A percentile compares a stretch with the other conserved stretches of the same genome.
These are phyloP conservation scores for Annulohypoxylon maeteangense DNA, from an alignment of 495 filamentous ascomycete genomes.

Conservation along the genomic window DNA sequence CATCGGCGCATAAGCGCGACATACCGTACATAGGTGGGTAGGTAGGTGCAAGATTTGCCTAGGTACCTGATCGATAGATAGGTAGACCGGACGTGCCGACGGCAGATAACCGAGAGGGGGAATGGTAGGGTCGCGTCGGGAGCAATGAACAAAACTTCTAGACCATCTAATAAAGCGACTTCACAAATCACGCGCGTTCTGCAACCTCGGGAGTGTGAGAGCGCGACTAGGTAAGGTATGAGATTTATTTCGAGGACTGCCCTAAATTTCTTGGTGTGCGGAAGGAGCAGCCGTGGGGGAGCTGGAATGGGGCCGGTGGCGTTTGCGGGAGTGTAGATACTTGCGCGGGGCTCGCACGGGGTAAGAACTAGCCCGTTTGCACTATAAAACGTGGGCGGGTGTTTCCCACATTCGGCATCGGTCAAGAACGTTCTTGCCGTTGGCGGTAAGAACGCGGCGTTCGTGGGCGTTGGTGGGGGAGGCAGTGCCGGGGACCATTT, in stretches of 20 bases:
- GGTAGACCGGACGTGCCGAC: not conserved
- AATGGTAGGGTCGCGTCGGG: not conserved
- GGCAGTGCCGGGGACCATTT: not conserved
- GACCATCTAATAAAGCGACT: not conserved
- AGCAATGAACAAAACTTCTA: not conserved
- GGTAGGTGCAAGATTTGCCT: not conserved
- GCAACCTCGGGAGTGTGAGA: not conserved
- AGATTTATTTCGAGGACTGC: not conserved
- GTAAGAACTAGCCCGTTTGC: not conserved
- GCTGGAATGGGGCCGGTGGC: not conserved
- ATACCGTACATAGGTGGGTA: not conserved
- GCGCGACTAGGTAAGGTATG: not conserved
- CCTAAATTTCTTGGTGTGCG: not conserved
- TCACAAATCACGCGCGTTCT: not conserved
- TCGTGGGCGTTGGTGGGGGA: constrained; percentile 4
- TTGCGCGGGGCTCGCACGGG: not conserved
- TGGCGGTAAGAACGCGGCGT: not conserved
- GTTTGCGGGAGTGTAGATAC: not conserved
- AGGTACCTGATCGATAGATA: no score
- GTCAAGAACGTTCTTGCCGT: not conserved
- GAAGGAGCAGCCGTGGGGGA: constrained; percentile 2
- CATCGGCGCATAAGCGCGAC: not conserved
- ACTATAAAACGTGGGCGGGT: not conserved
- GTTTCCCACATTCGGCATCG: not conserved
- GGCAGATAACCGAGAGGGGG: not conserved